Evolutionary conservation across 768 basidiomycete species (phyloP), one percentile per base, ranked within the genome.

Genomic region (Rhizopogon rudus): DNA sequence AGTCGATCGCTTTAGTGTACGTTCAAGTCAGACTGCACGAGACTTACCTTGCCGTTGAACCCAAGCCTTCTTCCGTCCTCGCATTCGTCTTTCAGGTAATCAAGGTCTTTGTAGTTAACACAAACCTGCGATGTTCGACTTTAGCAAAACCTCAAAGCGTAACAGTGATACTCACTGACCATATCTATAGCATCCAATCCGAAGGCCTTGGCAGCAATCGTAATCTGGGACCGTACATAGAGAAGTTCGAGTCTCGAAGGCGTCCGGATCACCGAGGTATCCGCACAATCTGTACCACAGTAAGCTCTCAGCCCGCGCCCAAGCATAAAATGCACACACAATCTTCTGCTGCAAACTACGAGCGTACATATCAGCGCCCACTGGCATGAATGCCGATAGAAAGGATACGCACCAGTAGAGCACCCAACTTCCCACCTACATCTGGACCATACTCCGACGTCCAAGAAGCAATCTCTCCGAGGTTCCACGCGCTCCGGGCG

Each of bases 301-400:
- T 42, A 3, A 59, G 61, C 25, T 44, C 43, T 44, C 46, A n/a
- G 41, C 16, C 59, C n/a, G 33, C 31, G 44, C 16, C 37, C 33
- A 29, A 56, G 42, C 4, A 42, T 16, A 44, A 12, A 39, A 13
- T 14, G 3, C 42, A 65, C 80, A 59, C 68, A 93, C 92, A 96
- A 63, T 98, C 94, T 74, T 98, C 94, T 20, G 93, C 91, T 3
- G 91, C 94, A 67, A 97, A 98, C 94, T 96, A 61, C 17, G 22
- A n/a, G 16, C 12, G 41, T 29, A 37, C 28, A 33, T n/a, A 9
- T 51, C 14, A 37, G 37, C 43, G 51, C 40, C 57, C 31, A 33
- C 5, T 31, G 29, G 8, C 5, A 16, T 1, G 12, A 44, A 53
- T 20, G 53, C 12, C 13, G 33, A 35, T 29, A 4, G 51, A 16